Evolutionary conservation across 2,329 filamentous ascomycete genomes (phyloP).

Genomic region (Aspergillus novoparasiticus): DNA sequence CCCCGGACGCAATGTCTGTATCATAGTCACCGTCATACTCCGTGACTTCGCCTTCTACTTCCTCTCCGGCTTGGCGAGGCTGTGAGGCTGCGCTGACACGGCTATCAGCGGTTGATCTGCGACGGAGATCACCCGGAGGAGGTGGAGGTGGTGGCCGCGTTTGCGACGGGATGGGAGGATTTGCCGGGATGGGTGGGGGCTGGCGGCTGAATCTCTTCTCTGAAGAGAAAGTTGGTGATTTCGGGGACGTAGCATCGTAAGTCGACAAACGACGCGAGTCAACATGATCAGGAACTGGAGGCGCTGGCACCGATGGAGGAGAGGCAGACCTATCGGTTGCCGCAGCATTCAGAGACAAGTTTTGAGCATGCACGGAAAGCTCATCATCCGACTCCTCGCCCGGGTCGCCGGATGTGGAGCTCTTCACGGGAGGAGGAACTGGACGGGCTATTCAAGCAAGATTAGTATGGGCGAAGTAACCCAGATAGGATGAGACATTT

Average conservation of each 20-base stretch:
- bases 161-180: slow-evolving; percentile 49
- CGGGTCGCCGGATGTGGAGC: slow-evolving; percentile 66
- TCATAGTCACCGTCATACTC: slow-evolving; percentile 99
- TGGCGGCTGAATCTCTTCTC: slow-evolving; percentile 48
- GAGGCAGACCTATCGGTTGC: slow-evolving; percentile 45
- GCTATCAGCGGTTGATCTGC: slow-evolving; percentile 62
- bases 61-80: slow-evolving; percentile 54
- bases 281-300: slow-evolving; percentile 43
- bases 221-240: slow-evolving; percentile 31
- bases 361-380: slow-evolving; percentile 60
- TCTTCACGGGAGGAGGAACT: slow-evolving; percentile 56
- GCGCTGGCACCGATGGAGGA: slow-evolving; percentile 52
- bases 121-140: slow-evolving; percentile 53
- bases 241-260: slow-evolving; percentile 47
- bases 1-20: slow-evolving; percentile 92
- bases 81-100: slow-evolving; percentile 45
- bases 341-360: slow-evolving; percentile 46
- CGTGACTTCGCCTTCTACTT: slow-evolving; percentile 77
- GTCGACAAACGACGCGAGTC: slow-evolving; percentile 43
- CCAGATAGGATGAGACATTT: not conserved
- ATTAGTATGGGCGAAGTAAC: slow-evolving; percentile 29
- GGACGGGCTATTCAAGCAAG: slow-evolving; percentile 59
- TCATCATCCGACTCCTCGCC: slow-evolving; percentile 92
- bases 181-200: slow-evolving; percentile 44
- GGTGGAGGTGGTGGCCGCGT: slow-evolving; percentile 69